A percentile compares a stretch with the other conserved stretches of the same genome.
Evolutionary conservation across 2,329 filamentous ascomycete species (phyloP).

Genomic region (Cryphonectria nitschkei): DNA sequence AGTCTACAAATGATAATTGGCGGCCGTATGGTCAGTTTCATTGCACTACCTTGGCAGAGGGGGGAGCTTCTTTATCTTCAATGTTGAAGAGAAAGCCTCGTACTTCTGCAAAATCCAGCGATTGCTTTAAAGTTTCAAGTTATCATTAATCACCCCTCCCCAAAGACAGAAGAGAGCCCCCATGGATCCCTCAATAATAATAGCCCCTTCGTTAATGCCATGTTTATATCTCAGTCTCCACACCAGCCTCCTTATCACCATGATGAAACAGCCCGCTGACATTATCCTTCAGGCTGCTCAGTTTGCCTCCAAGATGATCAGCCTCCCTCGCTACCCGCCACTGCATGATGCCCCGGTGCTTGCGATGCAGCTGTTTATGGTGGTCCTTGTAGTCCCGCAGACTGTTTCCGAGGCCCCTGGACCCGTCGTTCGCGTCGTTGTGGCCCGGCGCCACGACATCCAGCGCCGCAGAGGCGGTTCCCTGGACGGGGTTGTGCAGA

Average conservation of each 20-base stretch:
- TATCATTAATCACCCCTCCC: too few species aligned
- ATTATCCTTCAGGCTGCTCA: slow-evolving; percentile 61
- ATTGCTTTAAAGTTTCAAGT: too few species aligned
- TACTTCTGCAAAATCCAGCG: too few species aligned
- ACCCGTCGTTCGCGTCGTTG: slow-evolving; percentile 46
- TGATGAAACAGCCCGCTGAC: slow-evolving; percentile 62
- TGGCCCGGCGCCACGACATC: slow-evolving; percentile 31
- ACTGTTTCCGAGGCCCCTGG: slow-evolving; percentile 52
- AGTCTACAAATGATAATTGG: too few species aligned
- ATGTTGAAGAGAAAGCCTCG: too few species aligned
- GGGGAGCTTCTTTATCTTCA: too few species aligned
- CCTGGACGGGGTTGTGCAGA: slow-evolving; percentile 28
- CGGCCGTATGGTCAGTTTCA: too few species aligned
- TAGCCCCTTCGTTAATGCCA: neutral
- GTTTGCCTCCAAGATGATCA: slow-evolving; percentile 55
- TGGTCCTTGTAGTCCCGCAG: slow-evolving; percentile 64
- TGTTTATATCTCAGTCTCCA: slow-evolving; percentile 71
- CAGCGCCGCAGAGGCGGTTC: slow-evolving; percentile 30
- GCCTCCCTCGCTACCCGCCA: slow-evolving; percentile 62
- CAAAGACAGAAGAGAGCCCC: neutral
- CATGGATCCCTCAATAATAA: neutral
- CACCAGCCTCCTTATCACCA: slow-evolving; percentile 57
- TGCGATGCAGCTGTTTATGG: slow-evolving; percentile 63
- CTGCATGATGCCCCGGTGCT: slow-evolving; percentile 74
- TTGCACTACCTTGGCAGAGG: too few species aligned